Evolutionary conservation across 768 basidiomycete genomes (phyloP), one percentile per base, ranked within the genome.

Genomic region (Lanmaoa pseudosensibilis): DNA sequence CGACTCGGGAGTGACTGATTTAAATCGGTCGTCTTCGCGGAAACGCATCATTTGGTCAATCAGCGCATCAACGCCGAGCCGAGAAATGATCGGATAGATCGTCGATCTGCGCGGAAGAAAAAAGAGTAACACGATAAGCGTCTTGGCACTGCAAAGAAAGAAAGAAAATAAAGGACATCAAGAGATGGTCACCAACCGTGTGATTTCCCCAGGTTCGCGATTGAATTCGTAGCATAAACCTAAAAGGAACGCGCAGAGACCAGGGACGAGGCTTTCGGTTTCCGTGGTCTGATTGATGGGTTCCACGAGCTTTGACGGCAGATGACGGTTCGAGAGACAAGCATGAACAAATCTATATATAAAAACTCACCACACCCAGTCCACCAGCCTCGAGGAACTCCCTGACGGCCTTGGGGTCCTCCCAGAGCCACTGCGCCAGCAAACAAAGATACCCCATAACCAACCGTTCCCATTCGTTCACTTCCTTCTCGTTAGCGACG

Each of bases 181-280:
- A 41, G 18, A 15, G 41, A 54, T n/a, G 50, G 45, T 46, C 32
- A 66, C 82, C 52, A 51, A 91, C 91, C 96, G 81, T n/a, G 92
- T 93, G 52, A 98, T 92, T 66, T 97, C 93, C 15, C 95, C 94
- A 0, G 95, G 92, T 64, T 97, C 91, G 39, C 92, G 84, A 70
- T 98, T 92, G 78, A 90, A 98, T 74, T 98, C 95, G 68, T 98
- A 99, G 74, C 94, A 94, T 36, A 94, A 79, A 19, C 95, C 95
- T 10, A 99, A 82, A 3, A 98, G 77, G 77, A 97, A 96, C 2
- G 91, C 87, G 50, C 91, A 94, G 18, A 98, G 78, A 2, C 92
- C 94, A 54, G 95, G 94, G 2, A 98, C 84, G 21, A 97, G 75
- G 7, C 85, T 83, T 66, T 98, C 96, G 0, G 85, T 79, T 52